Percentiles rank a stretch among this genome's conserved stretches.
Evolutionary conservation across 2,329 filamentous ascomycete genomes (phyloP).

Genomic region (Aspergillus texensis): DNA sequence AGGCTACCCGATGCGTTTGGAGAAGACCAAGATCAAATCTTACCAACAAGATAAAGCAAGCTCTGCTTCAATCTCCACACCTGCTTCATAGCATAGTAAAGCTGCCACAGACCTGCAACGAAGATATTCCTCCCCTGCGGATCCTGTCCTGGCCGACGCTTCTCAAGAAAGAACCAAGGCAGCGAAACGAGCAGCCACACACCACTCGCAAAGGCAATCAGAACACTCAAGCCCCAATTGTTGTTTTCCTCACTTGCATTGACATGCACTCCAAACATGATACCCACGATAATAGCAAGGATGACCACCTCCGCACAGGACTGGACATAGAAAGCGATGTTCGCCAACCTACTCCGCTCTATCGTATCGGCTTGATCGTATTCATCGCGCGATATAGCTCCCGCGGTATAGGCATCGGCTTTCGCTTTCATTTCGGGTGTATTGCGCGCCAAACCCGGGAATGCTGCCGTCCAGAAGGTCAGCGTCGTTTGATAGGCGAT

Average conservation of each 20-base stretch:
- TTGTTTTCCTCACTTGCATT: slow-evolving; percentile 63
- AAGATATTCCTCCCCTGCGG: slow-evolving; percentile 52
- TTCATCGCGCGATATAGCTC: slow-evolving; percentile 59
- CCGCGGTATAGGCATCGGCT: slow-evolving; percentile 53
- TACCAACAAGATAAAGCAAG: slow-evolving; percentile 65
- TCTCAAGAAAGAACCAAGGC: slow-evolving; percentile 69
- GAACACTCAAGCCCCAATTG: slow-evolving; percentile 66
- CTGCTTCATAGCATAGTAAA: slow-evolving; percentile 59
- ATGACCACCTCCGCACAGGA: slow-evolving; percentile 65
- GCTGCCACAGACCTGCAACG: slow-evolving; percentile 64
- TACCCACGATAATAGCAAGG: slow-evolving; percentile 65
- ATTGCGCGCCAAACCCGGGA: slow-evolving; percentile 60
- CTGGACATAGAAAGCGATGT: slow-evolving; percentile 66
- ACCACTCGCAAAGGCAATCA: slow-evolving; percentile 67
- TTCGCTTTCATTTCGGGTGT: slow-evolving; percentile 53
- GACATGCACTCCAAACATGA: slow-evolving; percentile 64
- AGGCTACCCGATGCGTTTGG: background rate
- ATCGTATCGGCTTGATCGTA: slow-evolving; percentile 64
- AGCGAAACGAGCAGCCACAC: slow-evolving; percentile 66
- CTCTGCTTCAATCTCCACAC: slow-evolving; percentile 69
- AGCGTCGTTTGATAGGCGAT: slow-evolving; percentile 69
- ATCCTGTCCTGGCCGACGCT: slow-evolving; percentile 62
- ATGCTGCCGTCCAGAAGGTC: slow-evolving; percentile 70
- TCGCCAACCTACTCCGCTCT: slow-evolving; percentile 66
- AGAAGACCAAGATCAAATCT: slow-evolving; percentile 3